Evolutionary conservation across 192 early-diverging fungal genomes (phyloP).

Genomic region (Podila verticillata): DNA sequence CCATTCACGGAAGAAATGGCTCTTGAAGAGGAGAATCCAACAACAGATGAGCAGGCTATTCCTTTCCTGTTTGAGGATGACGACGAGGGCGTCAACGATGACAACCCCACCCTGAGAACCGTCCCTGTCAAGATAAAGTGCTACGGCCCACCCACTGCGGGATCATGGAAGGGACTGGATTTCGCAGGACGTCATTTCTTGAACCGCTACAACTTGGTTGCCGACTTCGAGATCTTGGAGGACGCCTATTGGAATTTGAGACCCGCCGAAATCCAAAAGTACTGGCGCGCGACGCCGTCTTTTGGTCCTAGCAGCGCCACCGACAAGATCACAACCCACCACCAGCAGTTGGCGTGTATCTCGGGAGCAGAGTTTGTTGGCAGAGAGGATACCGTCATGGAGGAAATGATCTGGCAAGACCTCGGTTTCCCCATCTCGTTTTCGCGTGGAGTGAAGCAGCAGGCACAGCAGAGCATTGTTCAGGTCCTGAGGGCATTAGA

Average conservation of each 20-base stretch:
- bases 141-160: slow-evolving; percentile 27
- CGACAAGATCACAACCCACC: slow-evolving; percentile 4
- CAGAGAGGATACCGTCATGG: slow-evolving; percentile 19
- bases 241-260: slow-evolving; percentile 36
- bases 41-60: slow-evolving; percentile 10
- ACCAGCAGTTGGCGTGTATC: slow-evolving; percentile 25
- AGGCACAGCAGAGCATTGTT: slow-evolving; percentile 5
- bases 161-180: slow-evolving; percentile 41
- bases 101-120: not conserved
- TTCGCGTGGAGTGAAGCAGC: not conserved
- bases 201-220: slow-evolving; percentile 35
- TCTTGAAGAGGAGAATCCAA: slow-evolving; percentile 29
- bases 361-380: slow-evolving; percentile 37
- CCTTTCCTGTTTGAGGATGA: not conserved
- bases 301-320: not conserved
- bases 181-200: slow-evolving; percentile 45
- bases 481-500: slow-evolving; percentile 28
- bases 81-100: not conserved
- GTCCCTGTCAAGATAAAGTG: slow-evolving; percentile 21
- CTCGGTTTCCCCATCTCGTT: slow-evolving; percentile 20
- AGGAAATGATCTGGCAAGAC: slow-evolving; percentile 41
- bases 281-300: slow-evolving; percentile 21
- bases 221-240: slow-evolving; percentile 31
- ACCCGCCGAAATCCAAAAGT: slow-evolving; percentile 24
- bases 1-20: slow-evolving; percentile 42